Evolutionary conservation across 805 yeast species (phyloP).

Genomic region (Wickerhamomyces alni): DNA sequence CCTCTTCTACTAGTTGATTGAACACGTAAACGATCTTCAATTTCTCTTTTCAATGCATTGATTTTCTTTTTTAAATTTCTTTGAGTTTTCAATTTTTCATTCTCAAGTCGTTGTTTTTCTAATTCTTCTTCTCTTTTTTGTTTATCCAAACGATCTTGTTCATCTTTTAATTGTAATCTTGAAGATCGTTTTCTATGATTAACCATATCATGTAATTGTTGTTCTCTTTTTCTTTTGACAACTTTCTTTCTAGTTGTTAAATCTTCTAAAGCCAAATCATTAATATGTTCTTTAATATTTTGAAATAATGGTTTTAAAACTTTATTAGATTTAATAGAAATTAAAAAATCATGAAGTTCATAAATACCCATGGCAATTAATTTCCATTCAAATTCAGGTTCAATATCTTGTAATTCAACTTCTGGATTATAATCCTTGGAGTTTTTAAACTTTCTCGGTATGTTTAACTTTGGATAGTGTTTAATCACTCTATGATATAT

Average conservation of each 20-base stretch:
- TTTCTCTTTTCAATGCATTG: conserved; percentile 16
- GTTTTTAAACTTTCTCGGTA: conserved; percentile 29
- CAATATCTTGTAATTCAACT: conserved; percentile 24
- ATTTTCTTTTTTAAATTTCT: conserved; percentile 19
- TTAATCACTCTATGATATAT: conserved; percentile 35
- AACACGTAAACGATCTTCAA: conserved; percentile 19
- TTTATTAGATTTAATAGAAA: conserved; percentile 24
- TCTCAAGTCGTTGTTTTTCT: conserved; percentile 23
- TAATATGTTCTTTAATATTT: conserved; percentile 26
- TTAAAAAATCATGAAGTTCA: conserved; percentile 30
- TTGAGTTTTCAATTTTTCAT: conserved; percentile 38
- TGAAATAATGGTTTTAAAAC: conserved; percentile 26
- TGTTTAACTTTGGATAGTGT: conserved; percentile 25
- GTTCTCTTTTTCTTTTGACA: conserved; percentile 52
- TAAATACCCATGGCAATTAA: conserved; percentile 39
- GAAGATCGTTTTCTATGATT: conserved; percentile 71
- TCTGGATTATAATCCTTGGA: conserved; percentile 24
- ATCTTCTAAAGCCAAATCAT: conserved; percentile 38
- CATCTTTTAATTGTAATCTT: conserved; percentile 65
- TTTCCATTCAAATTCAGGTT: conserved; percentile 34
- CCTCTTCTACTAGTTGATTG: conserved; percentile 16
- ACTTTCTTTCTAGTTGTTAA: conserved; percentile 47
- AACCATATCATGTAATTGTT: conserved; percentile 55
- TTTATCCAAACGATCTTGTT: conserved; percentile 40
- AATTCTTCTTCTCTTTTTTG: conserved; percentile 32